These are phyloP conservation scores for Colletotrichum eleusines DNA, from an alignment of 2,329 filamentous ascomycete genomes.

Conservation along the genomic window DNA sequence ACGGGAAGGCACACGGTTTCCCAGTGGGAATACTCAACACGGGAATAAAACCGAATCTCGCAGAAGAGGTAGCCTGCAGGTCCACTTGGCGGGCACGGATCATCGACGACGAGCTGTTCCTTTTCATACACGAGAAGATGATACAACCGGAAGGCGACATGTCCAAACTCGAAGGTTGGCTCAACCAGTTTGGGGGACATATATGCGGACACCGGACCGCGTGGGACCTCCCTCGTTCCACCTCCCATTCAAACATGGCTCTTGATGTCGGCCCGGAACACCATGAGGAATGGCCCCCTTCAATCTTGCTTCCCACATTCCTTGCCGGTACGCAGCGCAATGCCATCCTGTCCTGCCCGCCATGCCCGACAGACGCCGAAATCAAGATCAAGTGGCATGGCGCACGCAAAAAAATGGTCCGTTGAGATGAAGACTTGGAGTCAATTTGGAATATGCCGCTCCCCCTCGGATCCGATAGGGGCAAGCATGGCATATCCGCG, in stretches of 20 bases:
- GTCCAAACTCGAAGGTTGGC: background rate
- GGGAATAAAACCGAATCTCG: background rate
- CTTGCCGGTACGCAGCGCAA: constrained; percentile 4
- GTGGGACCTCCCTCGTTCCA: background rate
- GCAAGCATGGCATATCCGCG: background rate
- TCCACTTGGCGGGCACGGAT: constrained; percentile 31
- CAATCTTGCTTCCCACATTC: background rate
- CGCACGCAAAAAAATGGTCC: constrained; percentile 21
- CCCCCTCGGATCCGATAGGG: constrained; percentile 36
- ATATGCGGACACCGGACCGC: constrained; percentile 17
- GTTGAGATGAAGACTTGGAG: constrained; percentile 34
- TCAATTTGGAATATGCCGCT: constrained; percentile 36
- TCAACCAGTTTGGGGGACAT: background rate
- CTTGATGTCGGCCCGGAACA: background rate
- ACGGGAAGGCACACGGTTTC: constrained; percentile 35
- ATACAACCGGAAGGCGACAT: background rate
- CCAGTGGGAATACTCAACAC: constrained; percentile 1
- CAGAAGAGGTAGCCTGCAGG: background rate
- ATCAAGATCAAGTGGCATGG: constrained; percentile 16
- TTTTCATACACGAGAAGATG: constrained; percentile 15
- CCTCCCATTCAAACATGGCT: background rate
- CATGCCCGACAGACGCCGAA: constrained; percentile 37
- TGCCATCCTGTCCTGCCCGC: constrained; percentile 29
- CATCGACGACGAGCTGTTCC: constrained; percentile 38
- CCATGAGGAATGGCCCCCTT: background rate